Percentiles rank a stretch among this genome's conserved stretches.
Conservation (phyloP, 1,284 basidiomycete genomes). For the Malassezia sympodialis region DNA sequence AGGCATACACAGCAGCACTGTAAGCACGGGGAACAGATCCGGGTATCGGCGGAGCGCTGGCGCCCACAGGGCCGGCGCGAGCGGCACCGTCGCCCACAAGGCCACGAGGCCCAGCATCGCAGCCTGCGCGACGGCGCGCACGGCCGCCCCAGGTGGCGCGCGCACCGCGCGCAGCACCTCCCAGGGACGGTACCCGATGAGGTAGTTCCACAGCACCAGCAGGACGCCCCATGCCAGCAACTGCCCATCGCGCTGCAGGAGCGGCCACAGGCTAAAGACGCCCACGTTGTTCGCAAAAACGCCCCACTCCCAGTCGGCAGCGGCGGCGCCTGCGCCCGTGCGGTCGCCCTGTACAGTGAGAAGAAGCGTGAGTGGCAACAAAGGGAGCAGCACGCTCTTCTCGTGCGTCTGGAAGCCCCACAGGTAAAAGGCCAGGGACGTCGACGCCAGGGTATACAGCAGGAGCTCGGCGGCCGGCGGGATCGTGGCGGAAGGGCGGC, state of each 20-base stretch:
- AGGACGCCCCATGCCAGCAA: slow-evolving; percentile 62
- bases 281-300: slow-evolving; percentile 74
- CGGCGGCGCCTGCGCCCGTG: slow-evolving; percentile 51
- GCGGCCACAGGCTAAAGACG: slow-evolving; percentile 74
- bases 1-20: slow-evolving; percentile 69
- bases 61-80: slow-evolving; percentile 1
- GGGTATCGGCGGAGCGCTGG: slow-evolving; percentile 63
- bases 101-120: slow-evolving; percentile 58
- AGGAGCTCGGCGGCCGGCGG: slow-evolving; percentile 54
- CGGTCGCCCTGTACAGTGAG: slow-evolving; percentile 55
- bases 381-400: slow-evolving; percentile 77
- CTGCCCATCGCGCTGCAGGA: slow-evolving; percentile 70
- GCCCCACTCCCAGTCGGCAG: slow-evolving; percentile 62
- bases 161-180: slow-evolving; percentile 11
- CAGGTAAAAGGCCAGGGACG: slow-evolving; percentile 70
- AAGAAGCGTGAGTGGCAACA: slow-evolving; percentile 71
- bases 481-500: slow-evolving; percentile 52
- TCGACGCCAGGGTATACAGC: slow-evolving; percentile 39
- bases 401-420: slow-evolving; percentile 95
- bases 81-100: slow-evolving; percentile 56
- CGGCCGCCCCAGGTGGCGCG: slow-evolving; percentile 5
- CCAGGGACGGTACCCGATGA: slow-evolving; percentile 59
- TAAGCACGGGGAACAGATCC: slow-evolving; percentile 73
- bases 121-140: slow-evolving; percentile 47
- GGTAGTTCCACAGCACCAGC: slow-evolving; percentile 65